Percentiles rank a stretch among this genome's conserved stretches.
Evolutionary conservation across 2,329 filamentous ascomycete species (phyloP).

Genomic region (Colletotrichum sp.): DNA sequence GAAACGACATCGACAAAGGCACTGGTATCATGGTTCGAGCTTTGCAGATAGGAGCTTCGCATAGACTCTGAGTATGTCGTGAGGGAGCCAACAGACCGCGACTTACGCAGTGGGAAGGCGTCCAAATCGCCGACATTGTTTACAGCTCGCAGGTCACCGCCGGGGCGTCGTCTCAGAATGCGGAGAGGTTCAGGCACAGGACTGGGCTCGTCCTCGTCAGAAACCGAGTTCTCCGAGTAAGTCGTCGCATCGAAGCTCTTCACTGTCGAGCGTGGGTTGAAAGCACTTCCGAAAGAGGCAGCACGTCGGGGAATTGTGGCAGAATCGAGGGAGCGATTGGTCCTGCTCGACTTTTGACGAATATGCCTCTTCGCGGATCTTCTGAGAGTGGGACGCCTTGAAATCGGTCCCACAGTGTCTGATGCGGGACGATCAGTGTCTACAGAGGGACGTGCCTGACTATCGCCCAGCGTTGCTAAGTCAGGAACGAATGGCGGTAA

Average conservation of each 20-base stretch:
- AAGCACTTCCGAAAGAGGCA: slow-evolving; percentile 65
- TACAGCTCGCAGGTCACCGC: slow-evolving; percentile 75
- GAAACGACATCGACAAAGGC: slow-evolving; percentile 50
- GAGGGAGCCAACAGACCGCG: slow-evolving; percentile 64
- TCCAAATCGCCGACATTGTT: slow-evolving; percentile 69
- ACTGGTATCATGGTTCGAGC: slow-evolving; percentile 41
- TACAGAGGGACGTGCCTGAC: slow-evolving; percentile 32
- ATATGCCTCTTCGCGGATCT: slow-evolving; percentile 35
- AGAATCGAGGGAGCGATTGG: slow-evolving; percentile 55
- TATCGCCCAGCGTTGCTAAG: slow-evolving; percentile 41
- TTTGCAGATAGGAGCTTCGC: slow-evolving; percentile 60
- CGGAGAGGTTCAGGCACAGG: slow-evolving; percentile 59
- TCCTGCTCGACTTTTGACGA: slow-evolving; percentile 53
- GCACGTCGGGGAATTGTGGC: slow-evolving; percentile 56
- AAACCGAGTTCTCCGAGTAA: slow-evolving; percentile 56
- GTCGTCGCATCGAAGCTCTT: slow-evolving; percentile 68
- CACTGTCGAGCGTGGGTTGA: slow-evolving; percentile 53
- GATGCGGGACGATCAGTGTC: slow-evolving; percentile 34
- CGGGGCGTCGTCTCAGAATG: slow-evolving; percentile 73
- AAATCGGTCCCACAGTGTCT: slow-evolving; percentile 32
- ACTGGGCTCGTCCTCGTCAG: slow-evolving; percentile 46
- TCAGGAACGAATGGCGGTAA: slow-evolving; percentile 56
- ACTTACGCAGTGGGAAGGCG: slow-evolving; percentile 50
- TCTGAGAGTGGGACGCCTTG: neutral
- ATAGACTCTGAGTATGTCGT: slow-evolving; percentile 66